Evolutionary conservation across 2,329 filamentous ascomycete genomes (phyloP), one percentile per base, ranked within the genome.

Genomic region (Thielaviopsis musarum): DNA sequence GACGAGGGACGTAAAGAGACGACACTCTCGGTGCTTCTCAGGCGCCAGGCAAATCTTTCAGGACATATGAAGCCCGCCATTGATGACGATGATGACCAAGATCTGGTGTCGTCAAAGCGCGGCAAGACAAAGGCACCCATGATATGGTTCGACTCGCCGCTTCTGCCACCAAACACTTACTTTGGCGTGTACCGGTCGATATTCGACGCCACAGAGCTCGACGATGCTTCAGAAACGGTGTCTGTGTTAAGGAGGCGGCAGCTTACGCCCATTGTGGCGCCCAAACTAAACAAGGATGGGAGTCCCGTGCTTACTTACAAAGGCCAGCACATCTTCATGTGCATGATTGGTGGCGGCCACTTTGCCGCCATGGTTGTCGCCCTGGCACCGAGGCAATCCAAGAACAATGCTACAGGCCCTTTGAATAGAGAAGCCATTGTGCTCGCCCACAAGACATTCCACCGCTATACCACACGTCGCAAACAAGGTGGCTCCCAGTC

Each of bases 271-370:
- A 80, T 74, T 67, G 70, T 71, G 51, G 74, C 71, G 59, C 77
- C 70, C 34, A 79, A 79, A 62, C 73, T 78, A 1, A 72, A 76
- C 45, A 82, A 81, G 60, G 82, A 83, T 54, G 80, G 82, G 1
- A 73, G 75, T 17, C 75, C 78, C 2, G 73, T 76, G 1, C 71
- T 78, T 10, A 74, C 75, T 3, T 81, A 85, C 67, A 81, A 83
- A 24, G 84, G 85, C 7, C 88, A 90, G 1, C 91, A 97, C 68
- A 83, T 95, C 56, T 97, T 98, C 68, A 79, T 98, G 54, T 97
- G 91, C 71, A 98, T 98, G 93, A 95, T 98, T 56, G 93, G 93
- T 24, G 93, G 93, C 62, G 93, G 93, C 0, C 93, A 98, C 69
- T 98, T 98, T 68, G 93, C 93, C 0, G 93, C 88, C 56, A 97